Conservation (phyloP, 768 basidiomycete genomes). For the Leccinum variicolor region DNA sequence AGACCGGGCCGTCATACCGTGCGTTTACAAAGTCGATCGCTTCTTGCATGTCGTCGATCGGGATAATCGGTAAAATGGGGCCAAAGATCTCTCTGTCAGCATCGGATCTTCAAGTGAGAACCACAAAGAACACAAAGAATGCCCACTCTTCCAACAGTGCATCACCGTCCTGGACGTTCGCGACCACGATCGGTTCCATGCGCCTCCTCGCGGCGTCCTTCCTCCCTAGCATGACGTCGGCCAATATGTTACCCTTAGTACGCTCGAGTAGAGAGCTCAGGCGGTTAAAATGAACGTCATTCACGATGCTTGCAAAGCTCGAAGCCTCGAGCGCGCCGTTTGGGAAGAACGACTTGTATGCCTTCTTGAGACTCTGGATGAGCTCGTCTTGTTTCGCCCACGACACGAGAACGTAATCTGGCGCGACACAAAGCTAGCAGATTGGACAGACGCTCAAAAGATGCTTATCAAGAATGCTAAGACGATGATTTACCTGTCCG, state of each 20-base stretch:
- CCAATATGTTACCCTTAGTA: conserved; percentile 55
- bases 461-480: not conserved
- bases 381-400: conserved; percentile 45
- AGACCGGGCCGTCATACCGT: conserved; percentile 35
- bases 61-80: conserved; percentile 61
- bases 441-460: not conserved
- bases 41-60: conserved; percentile 52
- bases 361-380: conserved; percentile 40
- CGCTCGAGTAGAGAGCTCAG: conserved; percentile 47
- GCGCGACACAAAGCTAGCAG: conserved; percentile 37
- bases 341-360: conserved; percentile 50
- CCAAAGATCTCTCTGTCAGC: conserved; percentile 66
- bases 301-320: conserved; percentile 51
- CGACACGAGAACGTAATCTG: conserved; percentile 45
- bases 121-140: not conserved
- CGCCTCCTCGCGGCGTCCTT: conserved; percentile 36
- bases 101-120: not conserved
- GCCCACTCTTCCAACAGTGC: conserved; percentile 56
- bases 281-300: conserved; percentile 50
- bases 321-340: conserved; percentile 44
- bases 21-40: conserved; percentile 54
- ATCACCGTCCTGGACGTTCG: conserved; percentile 51
- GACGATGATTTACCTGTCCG: conserved; percentile 47
- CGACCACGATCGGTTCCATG: conserved; percentile 61
- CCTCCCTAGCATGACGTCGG: conserved; percentile 44